These are phyloP conservation scores for Diplodia mutila DNA, from an alignment of 2,329 filamentous ascomycete genomes.

Conservation along the genomic window DNA sequence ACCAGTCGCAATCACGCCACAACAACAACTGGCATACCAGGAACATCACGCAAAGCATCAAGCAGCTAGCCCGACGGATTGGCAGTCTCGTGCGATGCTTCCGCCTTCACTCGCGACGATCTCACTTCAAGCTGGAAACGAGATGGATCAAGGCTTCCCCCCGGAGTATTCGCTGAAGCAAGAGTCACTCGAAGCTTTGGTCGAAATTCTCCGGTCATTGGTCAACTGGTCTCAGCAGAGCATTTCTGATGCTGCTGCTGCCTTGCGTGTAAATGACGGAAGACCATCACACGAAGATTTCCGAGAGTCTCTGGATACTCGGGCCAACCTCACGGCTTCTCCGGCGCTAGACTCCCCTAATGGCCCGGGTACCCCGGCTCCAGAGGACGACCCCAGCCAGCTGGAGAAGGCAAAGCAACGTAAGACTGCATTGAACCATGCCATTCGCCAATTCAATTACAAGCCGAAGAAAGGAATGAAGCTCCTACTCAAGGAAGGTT, in stretches of 20 bases:
- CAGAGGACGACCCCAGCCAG: constrained; percentile 88
- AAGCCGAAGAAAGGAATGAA: constrained; percentile 96
- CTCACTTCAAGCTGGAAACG: constrained; percentile 63
- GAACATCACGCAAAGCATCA: constrained; percentile 70
- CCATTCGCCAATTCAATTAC: constrained; percentile 92
- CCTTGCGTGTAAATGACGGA: constrained; percentile 45
- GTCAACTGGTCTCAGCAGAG: constrained; percentile 88
- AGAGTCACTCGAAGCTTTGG: constrained; percentile 82
- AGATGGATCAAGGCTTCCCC: constrained; percentile 72
- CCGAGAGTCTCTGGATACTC: constrained; percentile 79
- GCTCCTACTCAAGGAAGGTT: constrained; percentile 77
- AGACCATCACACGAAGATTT: constrained; percentile 59
- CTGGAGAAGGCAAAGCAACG: constrained; percentile 93
- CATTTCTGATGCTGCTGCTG: constrained; percentile 52
- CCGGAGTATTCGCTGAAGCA: constrained; percentile 92
- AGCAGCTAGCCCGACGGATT: constrained; percentile 63
- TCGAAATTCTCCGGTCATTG: constrained; percentile 85
- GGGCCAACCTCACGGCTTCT: constrained; percentile 34
- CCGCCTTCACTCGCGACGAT: constrained; percentile 84
- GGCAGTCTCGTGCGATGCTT: constrained; percentile 83
- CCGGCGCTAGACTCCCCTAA: constrained; percentile 18
- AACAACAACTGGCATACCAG: constrained; percentile 84
- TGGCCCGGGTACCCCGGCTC: constrained; percentile 38
- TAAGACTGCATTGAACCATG: constrained; percentile 90
- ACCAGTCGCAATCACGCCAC: constrained; percentile 72